Evolutionary conservation across 768 basidiomycete species (phyloP), one percentile per base, ranked within the genome.

Genomic region (Ramaria rubella): DNA sequence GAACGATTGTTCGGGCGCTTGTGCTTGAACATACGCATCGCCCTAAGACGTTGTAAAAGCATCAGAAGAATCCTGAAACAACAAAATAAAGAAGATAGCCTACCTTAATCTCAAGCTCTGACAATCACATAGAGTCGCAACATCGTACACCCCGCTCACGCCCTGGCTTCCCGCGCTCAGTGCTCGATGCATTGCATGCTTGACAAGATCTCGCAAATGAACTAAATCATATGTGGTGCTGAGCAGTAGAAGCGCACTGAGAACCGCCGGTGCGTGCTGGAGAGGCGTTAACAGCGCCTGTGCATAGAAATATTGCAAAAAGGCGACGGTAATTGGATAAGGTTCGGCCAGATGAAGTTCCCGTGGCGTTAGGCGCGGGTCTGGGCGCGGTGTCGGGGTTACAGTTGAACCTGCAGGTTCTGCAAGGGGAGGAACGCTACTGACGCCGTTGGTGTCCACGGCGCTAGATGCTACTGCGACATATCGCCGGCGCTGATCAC

Each of bases 251-350:
- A 99, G 76, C 61, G 92, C 90, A 64, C 88, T 87, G 45, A 98
- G 77, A 26, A 97, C 88, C 2, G 92, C 86, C 4, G 92, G 89
- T 6, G 89, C 85, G 63, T 92, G 90, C 68, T 99, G 95, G 42
- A 96, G 77, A 5, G 91, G 90, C 0, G 95, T 98, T 55, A 90
- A 75, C 33, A 99, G 78, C 1, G 88, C 80, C 52, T 86, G 77
- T 0, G 93, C 83, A 72, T 98, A 97, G 60, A 99, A 83, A 72
- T 97, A 99, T 69, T 99, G 94, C 61, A 97, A 69, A 52, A 97
- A 73, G 7, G 94, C 95, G 53, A 94, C 73, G 1, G 88, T 86
- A 62, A 96, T 85, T 0, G 93, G 85, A 65, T 90, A 95, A 2
- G 93, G 85, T 64, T 96, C 94, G 2, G 93, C 91, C 23, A 98